Evolutionary conservation across 2,329 filamentous ascomycete species (phyloP).

Genomic region (Diaporthe capsici): DNA sequence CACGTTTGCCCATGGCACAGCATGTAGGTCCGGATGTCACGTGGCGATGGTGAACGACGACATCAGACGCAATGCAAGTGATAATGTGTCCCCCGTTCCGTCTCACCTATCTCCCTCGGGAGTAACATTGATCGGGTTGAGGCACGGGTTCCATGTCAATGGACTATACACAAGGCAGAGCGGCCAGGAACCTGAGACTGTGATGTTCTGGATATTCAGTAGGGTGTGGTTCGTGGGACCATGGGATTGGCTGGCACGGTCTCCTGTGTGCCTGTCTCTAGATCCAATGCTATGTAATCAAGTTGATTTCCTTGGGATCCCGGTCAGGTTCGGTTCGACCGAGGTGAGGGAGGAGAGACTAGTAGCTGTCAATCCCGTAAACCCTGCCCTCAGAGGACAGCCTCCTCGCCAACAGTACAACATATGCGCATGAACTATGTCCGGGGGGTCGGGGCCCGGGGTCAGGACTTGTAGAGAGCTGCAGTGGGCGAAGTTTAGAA

Average conservation of each 20-base stretch:
- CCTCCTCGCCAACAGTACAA: constrained; percentile 18
- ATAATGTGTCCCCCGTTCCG: neutral
- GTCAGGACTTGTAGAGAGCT: constrained; percentile 3
- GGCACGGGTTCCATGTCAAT: constrained; percentile 8
- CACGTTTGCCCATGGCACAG: constrained; percentile 30
- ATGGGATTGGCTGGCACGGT: constrained; percentile 35
- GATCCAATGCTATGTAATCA: constrained; percentile 5
- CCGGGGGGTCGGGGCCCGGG: constrained; percentile 6
- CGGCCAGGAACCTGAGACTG: neutral
- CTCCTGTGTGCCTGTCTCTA: neutral
- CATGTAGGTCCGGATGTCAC: constrained; percentile 40
- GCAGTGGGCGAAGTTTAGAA: constrained; percentile 1
- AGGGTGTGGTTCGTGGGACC: constrained; percentile 15
- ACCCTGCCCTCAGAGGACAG: constrained; percentile 1
- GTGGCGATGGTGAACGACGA: constrained; percentile 39
- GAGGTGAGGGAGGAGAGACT: constrained; percentile 32
- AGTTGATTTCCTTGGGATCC: constrained; percentile 6
- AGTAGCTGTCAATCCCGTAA: constrained; percentile 31
- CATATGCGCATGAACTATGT: constrained; percentile 23
- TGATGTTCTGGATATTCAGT: constrained; percentile 30
- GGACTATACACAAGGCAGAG: constrained; percentile 15
- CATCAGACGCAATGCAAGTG: constrained; percentile 7
- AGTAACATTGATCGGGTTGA: neutral
- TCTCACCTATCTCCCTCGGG: constrained; percentile 26
- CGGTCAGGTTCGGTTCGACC: constrained; percentile 36